Evolutionary conservation across 352 stramenopile species (phyloP), one percentile per base, ranked within the genome.

Genomic region (Aphanomyces invadans): DNA sequence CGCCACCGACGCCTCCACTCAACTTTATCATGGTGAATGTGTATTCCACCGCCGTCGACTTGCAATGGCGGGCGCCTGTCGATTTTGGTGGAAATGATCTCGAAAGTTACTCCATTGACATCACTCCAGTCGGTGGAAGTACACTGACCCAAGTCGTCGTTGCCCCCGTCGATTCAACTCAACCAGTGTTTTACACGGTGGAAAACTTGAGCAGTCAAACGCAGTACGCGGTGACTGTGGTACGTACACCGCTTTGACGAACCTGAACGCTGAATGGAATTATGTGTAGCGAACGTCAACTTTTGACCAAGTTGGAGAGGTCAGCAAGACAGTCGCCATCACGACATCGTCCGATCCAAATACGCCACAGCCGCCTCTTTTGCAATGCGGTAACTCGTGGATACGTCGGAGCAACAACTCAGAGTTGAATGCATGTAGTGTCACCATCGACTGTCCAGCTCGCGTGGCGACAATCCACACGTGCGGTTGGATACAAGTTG

Each of bases 311-410:
- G 17, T 36, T 4, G 57, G 57, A 26, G 15, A 55, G 25, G 23
- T 38, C 25, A 65, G 31, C 29, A 21, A 65, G 15, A 17, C 12
- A 1, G 3, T 65, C 0, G 2, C 33, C 29, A 4, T 65, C n/a
- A 33, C 9, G 3, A 65, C 57, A 3, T 10, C 42, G 4, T 12
- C 25, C 3, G 11, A 17, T 52, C 3, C 57, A 23, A 65, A 53
- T 42, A 5, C 17, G 25, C 57, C 38, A 26, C 31, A 29, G 2
- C 31, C 57, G n/a, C 57, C 57, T 1, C 4, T 2, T 17, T 17
- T 65, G n/a, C 17, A 52, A 26, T 65, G 57, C 33, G 57, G 57
- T 65, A 53, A 42, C n/a, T n/a, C 42, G 55, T 49, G 5, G 17
- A 1, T 48, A 25, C 21, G 1, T 48, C 1, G 12, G 21, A n/a